These are phyloP conservation scores for Candida ficus DNA, from an alignment of 805 yeast genomes.

Conservation along the genomic window DNA sequence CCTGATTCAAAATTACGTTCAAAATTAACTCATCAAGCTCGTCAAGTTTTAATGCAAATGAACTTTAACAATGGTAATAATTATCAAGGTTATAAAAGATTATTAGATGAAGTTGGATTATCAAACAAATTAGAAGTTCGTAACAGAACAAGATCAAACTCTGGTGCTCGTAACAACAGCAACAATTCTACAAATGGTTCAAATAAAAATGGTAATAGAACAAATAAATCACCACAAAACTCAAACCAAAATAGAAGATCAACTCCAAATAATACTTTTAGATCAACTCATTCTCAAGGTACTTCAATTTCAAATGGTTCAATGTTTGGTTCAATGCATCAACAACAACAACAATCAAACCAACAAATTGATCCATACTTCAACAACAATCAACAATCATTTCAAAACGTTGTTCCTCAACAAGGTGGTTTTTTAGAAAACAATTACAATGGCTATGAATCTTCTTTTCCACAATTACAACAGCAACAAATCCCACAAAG, in stretches of 20 bases:
- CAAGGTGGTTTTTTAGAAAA: constrained; percentile 6
- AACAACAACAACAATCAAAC: not conserved
- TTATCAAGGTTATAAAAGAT: constrained; percentile 71
- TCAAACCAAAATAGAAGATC: constrained; percentile 11
- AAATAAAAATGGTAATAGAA: constrained; percentile 7
- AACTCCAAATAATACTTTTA: constrained; percentile 5
- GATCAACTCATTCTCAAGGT: constrained; percentile 2
- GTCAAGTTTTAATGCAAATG: constrained; percentile 55
- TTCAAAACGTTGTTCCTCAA: not conserved
- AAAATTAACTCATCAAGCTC: constrained; percentile 55
- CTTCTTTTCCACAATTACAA: constrained; percentile 3
- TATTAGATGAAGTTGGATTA: constrained; percentile 90
- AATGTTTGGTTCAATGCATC: not conserved
- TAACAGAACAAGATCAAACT: constrained; percentile 21
- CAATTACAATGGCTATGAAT: constrained; percentile 1
- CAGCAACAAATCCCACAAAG: constrained; percentile 2
- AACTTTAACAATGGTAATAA: constrained; percentile 36
- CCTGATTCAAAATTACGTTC: constrained; percentile 52
- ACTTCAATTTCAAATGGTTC: not conserved
- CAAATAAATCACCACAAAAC: constrained; percentile 19
- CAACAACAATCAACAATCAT: not conserved
- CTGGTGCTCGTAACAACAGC: constrained; percentile 13
- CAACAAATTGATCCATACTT: constrained; percentile 2
- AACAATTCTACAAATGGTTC: constrained; percentile 4
- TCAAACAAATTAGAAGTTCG: constrained; percentile 14